A percentile compares a stretch with the other conserved stretches of the same genome.
Conservation (phyloP, 441 rosid genomes). For the Rhodomyrtus psidioides region DNA sequence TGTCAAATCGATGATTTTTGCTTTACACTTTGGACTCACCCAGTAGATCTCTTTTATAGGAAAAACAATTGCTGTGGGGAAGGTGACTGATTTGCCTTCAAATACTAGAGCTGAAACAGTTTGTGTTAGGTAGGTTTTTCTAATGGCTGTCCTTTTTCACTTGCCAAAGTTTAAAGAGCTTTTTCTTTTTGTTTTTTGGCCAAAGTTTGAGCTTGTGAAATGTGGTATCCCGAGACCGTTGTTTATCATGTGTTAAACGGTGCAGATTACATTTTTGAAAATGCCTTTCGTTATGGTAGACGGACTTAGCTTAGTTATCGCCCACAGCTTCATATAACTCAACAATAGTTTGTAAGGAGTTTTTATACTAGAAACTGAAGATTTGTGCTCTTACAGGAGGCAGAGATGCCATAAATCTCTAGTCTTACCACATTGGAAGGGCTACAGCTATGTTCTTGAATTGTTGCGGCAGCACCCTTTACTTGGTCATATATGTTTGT, state of each 20-base stretch:
- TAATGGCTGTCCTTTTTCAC: not conserved
- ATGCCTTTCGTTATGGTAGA: no score
- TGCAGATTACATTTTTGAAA: no score
- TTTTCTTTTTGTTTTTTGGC: not conserved
- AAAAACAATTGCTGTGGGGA: not conserved
- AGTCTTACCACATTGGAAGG: no score
- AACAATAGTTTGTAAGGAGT: no score
- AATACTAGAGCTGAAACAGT: not conserved
- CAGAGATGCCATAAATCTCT: no score
- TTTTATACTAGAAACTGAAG: no score
- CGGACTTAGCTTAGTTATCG: no score
- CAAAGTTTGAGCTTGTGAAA: not conserved
- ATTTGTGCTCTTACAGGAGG: no score
- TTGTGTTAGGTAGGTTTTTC: not conserved
- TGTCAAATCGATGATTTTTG: not conserved
- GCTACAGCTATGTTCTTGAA: no score
- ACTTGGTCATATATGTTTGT: not conserved
- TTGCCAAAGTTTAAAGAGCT: not conserved
- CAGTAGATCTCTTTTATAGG: not conserved
- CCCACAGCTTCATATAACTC: no score
- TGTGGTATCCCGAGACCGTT: not conserved
- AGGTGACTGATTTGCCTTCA: slow-evolving; percentile 1
- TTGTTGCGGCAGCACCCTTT: no score
- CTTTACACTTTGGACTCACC: not conserved
- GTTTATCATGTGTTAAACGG: no score